A percentile compares a stretch with the other conserved stretches of the same genome.
Evolutionary conservation across 352 stramenopile species (phyloP).

Genomic region (Pilasporangium apinafurcum): DNA sequence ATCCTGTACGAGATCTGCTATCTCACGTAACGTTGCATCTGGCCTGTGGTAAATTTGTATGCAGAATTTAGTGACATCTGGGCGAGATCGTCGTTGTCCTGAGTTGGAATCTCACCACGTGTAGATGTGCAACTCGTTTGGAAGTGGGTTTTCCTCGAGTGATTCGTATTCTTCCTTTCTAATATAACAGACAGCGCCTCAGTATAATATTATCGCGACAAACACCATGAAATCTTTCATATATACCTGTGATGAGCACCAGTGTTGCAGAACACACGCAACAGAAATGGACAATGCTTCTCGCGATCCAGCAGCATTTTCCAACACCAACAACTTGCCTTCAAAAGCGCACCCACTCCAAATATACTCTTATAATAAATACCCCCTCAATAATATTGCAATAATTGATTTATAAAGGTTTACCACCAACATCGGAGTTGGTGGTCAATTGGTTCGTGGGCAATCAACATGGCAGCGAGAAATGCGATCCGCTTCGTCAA

Average conservation of each 20-base stretch:
- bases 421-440: neutral
- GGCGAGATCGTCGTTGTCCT: too few relatives aligned
- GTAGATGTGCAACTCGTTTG: constrained; percentile 69
- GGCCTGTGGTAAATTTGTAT: constrained; percentile 21
- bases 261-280: constrained; percentile 59
- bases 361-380: neutral
- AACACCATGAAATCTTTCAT: neutral
- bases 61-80: too few relatives aligned
- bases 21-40: constrained; percentile 64
- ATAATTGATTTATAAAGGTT: neutral
- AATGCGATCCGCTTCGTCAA: constrained; percentile 86
- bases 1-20: constrained; percentile 65
- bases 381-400: too few relatives aligned
- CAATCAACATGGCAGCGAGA: constrained; percentile 72
- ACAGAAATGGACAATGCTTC: constrained; percentile 61
- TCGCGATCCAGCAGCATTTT: constrained; percentile 39
- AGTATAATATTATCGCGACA: neutral
- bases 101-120: constrained; percentile 33
- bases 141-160: constrained; percentile 39
- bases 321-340: too few relatives aligned
- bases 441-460: neutral
- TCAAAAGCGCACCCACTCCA: too few relatives aligned
- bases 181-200: too few relatives aligned
- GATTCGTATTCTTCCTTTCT: constrained; percentile 55
- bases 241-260: constrained; percentile 44